Conservation (phyloP, 768 basidiomycete species). For the Boletus patriciae region DNA sequence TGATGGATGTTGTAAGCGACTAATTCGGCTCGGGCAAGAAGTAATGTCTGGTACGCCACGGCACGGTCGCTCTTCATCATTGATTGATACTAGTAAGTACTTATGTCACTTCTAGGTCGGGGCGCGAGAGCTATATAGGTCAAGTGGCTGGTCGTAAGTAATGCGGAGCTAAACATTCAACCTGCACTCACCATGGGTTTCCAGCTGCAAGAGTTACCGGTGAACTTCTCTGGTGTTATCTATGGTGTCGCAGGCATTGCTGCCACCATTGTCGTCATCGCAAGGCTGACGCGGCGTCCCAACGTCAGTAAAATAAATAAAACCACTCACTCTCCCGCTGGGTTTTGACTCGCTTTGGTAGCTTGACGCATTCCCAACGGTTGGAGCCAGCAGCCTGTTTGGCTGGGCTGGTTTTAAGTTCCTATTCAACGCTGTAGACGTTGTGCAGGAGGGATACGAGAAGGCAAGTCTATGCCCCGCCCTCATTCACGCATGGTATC, state of each 20-base stretch:
- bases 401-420: slow-evolving; percentile 18
- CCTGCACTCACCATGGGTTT: background rate
- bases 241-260: background rate
- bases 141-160: too few species aligned
- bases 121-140: too few species aligned
- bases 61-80: too few species aligned
- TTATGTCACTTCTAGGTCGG: too few species aligned
- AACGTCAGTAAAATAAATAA: background rate
- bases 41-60: too few species aligned
- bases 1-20: too few species aligned
- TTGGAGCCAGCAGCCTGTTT: slow-evolving; percentile 22
- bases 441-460: slow-evolving; percentile 35
- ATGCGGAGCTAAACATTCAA: too few species aligned
- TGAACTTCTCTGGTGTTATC: background rate
- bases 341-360: background rate
- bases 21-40: too few species aligned
- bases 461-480: slow-evolving; percentile 20
- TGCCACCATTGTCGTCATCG: background rate
- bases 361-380: slow-evolving; percentile 31
- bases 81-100: too few species aligned
- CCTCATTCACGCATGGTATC: background rate
- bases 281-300: background rate
- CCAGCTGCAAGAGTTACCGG: background rate
- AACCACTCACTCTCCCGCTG: too few species aligned
- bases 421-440: slow-evolving; percentile 9